Evolutionary conservation across 1,284 basidiomycete genomes (phyloP).

Genomic region (Cronartium quercuum): DNA sequence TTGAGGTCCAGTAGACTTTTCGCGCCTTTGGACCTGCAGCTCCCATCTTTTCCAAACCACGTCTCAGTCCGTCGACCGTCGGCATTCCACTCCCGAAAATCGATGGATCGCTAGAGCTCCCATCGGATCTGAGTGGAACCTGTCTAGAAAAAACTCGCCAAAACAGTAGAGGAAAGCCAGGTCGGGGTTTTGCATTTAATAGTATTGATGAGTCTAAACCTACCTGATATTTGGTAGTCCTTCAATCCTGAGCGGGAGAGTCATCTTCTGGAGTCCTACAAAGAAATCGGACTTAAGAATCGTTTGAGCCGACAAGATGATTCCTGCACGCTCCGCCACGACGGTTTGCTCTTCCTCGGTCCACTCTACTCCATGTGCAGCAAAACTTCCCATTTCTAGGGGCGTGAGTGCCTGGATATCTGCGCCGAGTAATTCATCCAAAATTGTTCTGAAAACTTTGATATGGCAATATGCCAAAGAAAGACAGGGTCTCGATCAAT

Average conservation of each 20-base stretch:
- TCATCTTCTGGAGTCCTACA: slow-evolving; percentile 73
- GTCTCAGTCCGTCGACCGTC: slow-evolving; percentile 59
- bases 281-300: slow-evolving; percentile 71
- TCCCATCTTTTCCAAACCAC: slow-evolving; percentile 72
- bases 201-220: neutral
- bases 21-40: slow-evolving; percentile 67
- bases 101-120: slow-evolving; percentile 19
- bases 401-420: slow-evolving; percentile 76
- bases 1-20: slow-evolving; percentile 77
- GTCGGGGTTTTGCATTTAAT: neutral
- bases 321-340: slow-evolving; percentile 76
- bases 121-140: slow-evolving; percentile 27
- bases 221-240: slow-evolving; percentile 39
- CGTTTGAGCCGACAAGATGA: slow-evolving; percentile 80
- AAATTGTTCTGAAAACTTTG: slow-evolving; percentile 85
- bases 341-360: slow-evolving; percentile 45
- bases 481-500: neutral
- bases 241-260: slow-evolving; percentile 54
- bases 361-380: slow-evolving; percentile 43
- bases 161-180: neutral
- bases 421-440: slow-evolving; percentile 78
- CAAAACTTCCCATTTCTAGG: slow-evolving; percentile 66
- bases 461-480: neutral
- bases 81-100: slow-evolving; percentile 28
- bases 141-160: slow-evolving; percentile 8